Base-by-base conservation (phyloP, 192 early-diverging fungal genomes). In the Coemansia sp. region DNA sequence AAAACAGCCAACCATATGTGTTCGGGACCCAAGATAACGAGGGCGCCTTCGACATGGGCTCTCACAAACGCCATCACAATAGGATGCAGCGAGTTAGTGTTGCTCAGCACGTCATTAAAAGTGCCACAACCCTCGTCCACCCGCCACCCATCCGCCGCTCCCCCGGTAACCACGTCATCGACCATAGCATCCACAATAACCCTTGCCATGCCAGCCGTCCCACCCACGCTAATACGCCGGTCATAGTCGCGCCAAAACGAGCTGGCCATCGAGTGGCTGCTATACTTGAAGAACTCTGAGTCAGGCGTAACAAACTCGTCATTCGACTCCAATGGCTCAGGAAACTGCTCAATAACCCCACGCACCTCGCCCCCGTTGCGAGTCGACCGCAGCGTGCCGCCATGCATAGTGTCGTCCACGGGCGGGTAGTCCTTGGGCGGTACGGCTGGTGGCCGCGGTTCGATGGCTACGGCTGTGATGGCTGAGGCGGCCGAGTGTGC, bases 31-130 rank as follows among this genome's bases (percentile, higher is more conserved):
- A 79, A 48, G 9, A 53, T 42, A 58, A 73, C 76, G 0, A 20
- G 12, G 12, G 64, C 63, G 37, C 53, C 25, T 37, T 70, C 71
- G n/a, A 64, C 59, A 34, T 79, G 71, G 23, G 76, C 76, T 18
- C 68, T 52, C 45, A 59, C 66, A 58, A 79, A 79, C 20, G 76
- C 65, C 59, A 67, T 23, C 11, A 79, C 72, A 13, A 79, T 60
- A 10, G 77, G 77, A 25, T 79, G 77, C 56, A 79, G 42, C 25
- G 71, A 61, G 39, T 31, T 38, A 6, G 57, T 50, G 23, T 43
- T 65, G 36, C 76, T 67, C 20, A 79, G 65, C 33, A 67, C 77
- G 18, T 79, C 77, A 60, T 74, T 79, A 58, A 79, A 79, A 0
- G 66, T 72, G 59, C 77, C 72, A 26, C 52, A 45, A n/a, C 62